A percentile compares a stretch with the other conserved stretches of the same genome.
These are phyloP conservation scores for Diaporthe caulivora DNA, from an alignment of 2,329 filamentous ascomycete species.

Conservation along the genomic window DNA sequence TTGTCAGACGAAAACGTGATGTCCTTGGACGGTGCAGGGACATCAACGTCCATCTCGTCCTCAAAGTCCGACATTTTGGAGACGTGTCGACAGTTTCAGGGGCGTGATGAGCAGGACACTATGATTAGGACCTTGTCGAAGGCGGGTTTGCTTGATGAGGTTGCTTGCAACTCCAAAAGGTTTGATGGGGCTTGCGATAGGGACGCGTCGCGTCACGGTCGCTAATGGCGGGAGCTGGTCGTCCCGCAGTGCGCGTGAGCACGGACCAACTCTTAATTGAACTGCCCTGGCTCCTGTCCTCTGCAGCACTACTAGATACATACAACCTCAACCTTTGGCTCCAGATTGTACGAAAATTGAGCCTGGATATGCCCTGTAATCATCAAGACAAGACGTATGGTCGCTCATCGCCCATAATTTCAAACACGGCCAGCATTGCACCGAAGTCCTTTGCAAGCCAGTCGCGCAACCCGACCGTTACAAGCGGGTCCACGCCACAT, in stretches of 20 bases:
- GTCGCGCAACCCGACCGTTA: too few species aligned
- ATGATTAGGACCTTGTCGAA: background rate
- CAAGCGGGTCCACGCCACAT: too few species aligned
- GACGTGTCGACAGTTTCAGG: background rate
- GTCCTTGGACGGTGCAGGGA: slow-evolving; percentile 59
- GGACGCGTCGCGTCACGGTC: slow-evolving; percentile 29
- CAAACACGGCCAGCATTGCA: too few species aligned
- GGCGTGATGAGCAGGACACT: too few species aligned
- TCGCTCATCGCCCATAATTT: too few species aligned
- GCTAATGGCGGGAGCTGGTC: background rate
- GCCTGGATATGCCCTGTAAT: too few species aligned
- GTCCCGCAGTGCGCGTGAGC: background rate
- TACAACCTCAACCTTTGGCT: too few species aligned
- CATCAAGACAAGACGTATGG: too few species aligned
- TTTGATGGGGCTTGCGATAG: slow-evolving; percentile 24
- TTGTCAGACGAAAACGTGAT: slow-evolving; percentile 80
- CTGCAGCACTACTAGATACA: too few species aligned
- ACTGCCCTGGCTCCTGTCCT: background rate
- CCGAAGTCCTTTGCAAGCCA: too few species aligned
- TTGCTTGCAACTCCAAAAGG: background rate
- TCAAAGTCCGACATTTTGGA: slow-evolving; percentile 69
- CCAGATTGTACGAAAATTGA: too few species aligned
- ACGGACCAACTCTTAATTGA: slow-evolving; percentile 25
- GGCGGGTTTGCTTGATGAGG: slow-evolving; percentile 5
- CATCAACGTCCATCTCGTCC: slow-evolving; percentile 73